These are phyloP conservation scores for Magnolia changhungtana DNA, from an alignment of 164 flowering plant genomes.

Conservation along the genomic window DNA sequence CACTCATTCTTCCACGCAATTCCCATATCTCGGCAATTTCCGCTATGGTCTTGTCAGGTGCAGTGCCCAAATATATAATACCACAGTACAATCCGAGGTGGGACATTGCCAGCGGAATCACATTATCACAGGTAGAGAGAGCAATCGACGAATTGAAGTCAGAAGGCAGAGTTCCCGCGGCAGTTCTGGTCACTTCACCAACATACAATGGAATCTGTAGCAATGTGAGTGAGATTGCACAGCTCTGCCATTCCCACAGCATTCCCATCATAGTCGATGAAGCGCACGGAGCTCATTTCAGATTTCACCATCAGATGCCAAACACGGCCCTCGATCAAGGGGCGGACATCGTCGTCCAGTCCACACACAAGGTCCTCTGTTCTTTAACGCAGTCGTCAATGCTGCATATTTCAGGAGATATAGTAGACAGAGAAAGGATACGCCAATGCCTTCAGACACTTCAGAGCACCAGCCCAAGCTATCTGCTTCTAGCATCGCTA, in stretches of 20 bases:
- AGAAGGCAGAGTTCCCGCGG: slow-evolving; percentile 37
- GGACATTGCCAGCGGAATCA: slow-evolving; percentile 47
- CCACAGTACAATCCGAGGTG: slow-evolving; percentile 43
- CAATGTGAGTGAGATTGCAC: slow-evolving; percentile 28
- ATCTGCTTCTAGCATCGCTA: slow-evolving; percentile 46
- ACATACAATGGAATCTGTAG: slow-evolving; percentile 56
- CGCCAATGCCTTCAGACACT: slow-evolving; percentile 47
- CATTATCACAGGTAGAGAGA: slow-evolving; percentile 35
- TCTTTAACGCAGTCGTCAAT: slow-evolving; percentile 59
- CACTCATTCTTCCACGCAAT: slow-evolving; percentile 43
- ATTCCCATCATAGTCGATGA: slow-evolving; percentile 56
- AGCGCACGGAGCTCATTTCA: slow-evolving; percentile 60
- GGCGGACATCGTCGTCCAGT: slow-evolving; percentile 49
- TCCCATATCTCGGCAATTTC: slow-evolving; percentile 53
- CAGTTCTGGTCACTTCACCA: slow-evolving; percentile 50
- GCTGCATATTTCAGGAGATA: slow-evolving; percentile 46
- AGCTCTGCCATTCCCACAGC: slow-evolving; percentile 35
- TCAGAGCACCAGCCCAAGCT: slow-evolving; percentile 59
- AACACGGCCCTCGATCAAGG: slow-evolving; percentile 49
- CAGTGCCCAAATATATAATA: slow-evolving; percentile 37
- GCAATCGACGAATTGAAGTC: slow-evolving; percentile 38
- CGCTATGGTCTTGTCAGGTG: slow-evolving; percentile 52
- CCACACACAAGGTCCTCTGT: slow-evolving; percentile 54
- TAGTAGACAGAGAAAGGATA: slow-evolving; percentile 42
- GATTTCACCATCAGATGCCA: slow-evolving; percentile 43